These are phyloP conservation scores for Ceratocystis smalleyi DNA, from an alignment of 2,329 filamentous ascomycete species.

Conservation along the genomic window DNA sequence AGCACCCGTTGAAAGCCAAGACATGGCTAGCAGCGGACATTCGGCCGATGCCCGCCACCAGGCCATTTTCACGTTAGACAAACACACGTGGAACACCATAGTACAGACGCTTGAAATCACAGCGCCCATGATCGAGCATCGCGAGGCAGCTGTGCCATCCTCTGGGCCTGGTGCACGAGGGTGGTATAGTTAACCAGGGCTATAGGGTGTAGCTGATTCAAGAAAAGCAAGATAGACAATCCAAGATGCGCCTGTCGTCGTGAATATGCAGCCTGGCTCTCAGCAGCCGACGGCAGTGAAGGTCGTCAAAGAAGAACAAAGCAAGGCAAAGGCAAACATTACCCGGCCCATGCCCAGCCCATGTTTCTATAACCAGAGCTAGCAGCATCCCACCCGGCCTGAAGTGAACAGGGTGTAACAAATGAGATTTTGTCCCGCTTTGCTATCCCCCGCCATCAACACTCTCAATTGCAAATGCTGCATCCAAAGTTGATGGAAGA, in stretches of 20 bases:
- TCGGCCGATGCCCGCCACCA: slow-evolving; percentile 51
- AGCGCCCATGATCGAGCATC: slow-evolving; percentile 73
- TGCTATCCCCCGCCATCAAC: too few relatives aligned
- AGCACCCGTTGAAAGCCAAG: slow-evolving; percentile 31
- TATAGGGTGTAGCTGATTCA: not conserved
- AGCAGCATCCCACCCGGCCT: too few relatives aligned
- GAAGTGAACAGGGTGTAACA: too few relatives aligned
- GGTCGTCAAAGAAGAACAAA: too few relatives aligned
- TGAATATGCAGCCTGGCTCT: too few relatives aligned
- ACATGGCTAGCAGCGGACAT: slow-evolving; percentile 31
- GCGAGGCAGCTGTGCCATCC: slow-evolving; percentile 40
- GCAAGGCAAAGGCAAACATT: too few relatives aligned
- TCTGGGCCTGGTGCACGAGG: slow-evolving; percentile 39
- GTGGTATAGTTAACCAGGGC: slow-evolving; percentile 44
- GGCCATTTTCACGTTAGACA: slow-evolving; percentile 77
- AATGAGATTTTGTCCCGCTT: too few relatives aligned
- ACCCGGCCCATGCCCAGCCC: too few relatives aligned
- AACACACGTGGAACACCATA: slow-evolving; percentile 64
- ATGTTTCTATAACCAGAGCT: too few relatives aligned
- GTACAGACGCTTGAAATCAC: slow-evolving; percentile 60
- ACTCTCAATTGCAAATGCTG: too few relatives aligned
- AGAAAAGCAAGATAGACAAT: not conserved
- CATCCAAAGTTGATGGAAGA: too few relatives aligned
- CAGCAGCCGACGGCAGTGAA: too few relatives aligned
- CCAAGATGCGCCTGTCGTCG: not conserved